A percentile compares a stretch with the other conserved stretches of the same genome.
Conservation (phyloP, 352 stramenopile species). For the Globisporangium uncinulatum region DNA sequence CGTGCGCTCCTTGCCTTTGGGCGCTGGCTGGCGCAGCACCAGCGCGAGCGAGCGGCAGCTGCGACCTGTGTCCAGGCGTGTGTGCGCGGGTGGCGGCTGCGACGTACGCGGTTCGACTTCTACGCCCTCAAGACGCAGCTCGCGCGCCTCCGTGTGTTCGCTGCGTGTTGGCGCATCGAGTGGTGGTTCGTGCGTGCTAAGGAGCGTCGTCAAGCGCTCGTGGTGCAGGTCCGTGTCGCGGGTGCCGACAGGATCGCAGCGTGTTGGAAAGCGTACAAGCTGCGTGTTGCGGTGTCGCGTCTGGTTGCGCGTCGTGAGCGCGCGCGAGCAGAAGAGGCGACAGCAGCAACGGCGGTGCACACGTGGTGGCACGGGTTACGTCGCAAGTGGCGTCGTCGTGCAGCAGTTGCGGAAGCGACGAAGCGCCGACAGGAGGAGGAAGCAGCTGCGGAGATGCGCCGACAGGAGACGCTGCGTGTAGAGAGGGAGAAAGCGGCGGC, state of each 20-base stretch:
- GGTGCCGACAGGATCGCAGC: conserved; percentile 16
- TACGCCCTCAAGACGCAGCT: conserved; percentile 32
- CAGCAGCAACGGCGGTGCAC: conserved; percentile 22
- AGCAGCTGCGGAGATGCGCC: neutral
- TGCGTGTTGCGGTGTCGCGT: conserved; percentile 17
- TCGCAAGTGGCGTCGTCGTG: conserved; percentile 28
- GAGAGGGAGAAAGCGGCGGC: conserved; percentile 3
- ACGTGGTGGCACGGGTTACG: conserved; percentile 38
- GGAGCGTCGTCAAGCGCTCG: conserved; percentile 15
- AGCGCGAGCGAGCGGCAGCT: conserved; percentile 17
- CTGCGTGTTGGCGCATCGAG: conserved; percentile 49
- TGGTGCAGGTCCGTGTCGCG: neutral
- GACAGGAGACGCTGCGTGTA: neutral
- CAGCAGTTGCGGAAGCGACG: conserved; percentile 17
- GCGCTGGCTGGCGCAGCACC: conserved; percentile 23
- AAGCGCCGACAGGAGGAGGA: conserved; percentile 1
- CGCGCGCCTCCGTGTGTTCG: conserved; percentile 25
- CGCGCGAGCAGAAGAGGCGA: neutral
- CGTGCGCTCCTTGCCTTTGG: conserved; percentile 25
- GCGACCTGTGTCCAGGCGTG: conserved; percentile 18
- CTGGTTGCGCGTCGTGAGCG: conserved; percentile 8
- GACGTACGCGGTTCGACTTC: conserved; percentile 35
- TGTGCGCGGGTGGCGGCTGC: conserved; percentile 30
- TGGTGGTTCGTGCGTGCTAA: conserved; percentile 31
- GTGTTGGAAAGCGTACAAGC: conserved; percentile 27